Evolutionary conservation across 805 yeast genomes (phyloP), one percentile per base, ranked within the genome.

Genomic region (Kodamaea kakaduensis): DNA sequence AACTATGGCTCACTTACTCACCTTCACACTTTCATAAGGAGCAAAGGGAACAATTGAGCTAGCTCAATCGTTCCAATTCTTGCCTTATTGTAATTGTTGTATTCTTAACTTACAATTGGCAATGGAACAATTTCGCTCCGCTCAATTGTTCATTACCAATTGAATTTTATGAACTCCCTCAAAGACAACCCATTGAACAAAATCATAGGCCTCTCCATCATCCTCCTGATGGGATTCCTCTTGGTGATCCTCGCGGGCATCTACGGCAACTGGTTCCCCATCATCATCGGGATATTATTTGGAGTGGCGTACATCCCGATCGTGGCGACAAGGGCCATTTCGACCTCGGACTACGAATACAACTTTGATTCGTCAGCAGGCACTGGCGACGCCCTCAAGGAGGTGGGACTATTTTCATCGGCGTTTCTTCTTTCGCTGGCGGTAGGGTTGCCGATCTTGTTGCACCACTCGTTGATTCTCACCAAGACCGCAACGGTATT

Each of bases 231-330:
- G 46, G 98, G 98, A 5, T 90, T 90, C 50, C 74, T 93, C 22
- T 67, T 93, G 44, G 87, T 89, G 28, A 84, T 90, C 17, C 68
- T 93, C 21, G 87, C 96, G 30, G 88, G 95, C 34, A 69, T 93
- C 9, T 86, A 77, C 64, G 84, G 85, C 31, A 88, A 87, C 58
- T 93, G 96, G 94, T 78, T 82, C 51, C 97, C 98, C 23, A 71
- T 90, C 39, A 71, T 81, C 24, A 86, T 84, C 46, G 71, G 71
- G 5, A 32, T 66, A 16, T 52, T 66, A 27, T 67, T 65, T 42
- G 67, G 63, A 12, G 44, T 61, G 23, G 73, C 69, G 13, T 67
- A 63, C 48, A 48, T 61, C 20, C 72, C 69, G 14, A 54, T 61
- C 13, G 57, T 54, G 4, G 46, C 67, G 5, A 48, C 71, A 8